A percentile compares a stretch with the other conserved stretches of the same genome.
These are phyloP conservation scores for Citrus sinensis DNA, from an alignment of 345 rosid genomes.

Conservation along the genomic window DNA sequence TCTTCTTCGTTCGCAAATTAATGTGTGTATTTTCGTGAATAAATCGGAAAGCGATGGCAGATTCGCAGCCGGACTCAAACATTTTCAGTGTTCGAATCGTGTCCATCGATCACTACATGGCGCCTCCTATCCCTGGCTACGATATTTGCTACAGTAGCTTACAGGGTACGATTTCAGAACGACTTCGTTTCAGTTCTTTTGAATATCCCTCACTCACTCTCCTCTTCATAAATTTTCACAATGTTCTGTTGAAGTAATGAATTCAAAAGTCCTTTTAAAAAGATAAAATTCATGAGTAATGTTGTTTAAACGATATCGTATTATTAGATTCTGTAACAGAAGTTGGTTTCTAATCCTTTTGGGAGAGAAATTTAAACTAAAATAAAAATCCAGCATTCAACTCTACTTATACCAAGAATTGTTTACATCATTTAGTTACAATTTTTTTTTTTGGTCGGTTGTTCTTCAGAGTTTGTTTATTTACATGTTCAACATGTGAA, in stretches of 20 bases:
- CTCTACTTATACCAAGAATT: neutral
- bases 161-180: slow-evolving; percentile 45
- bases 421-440: neutral
- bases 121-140: slow-evolving; percentile 68
- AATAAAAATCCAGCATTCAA: neutral
- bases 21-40: neutral
- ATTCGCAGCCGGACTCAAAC: slow-evolving; percentile 44
- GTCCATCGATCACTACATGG: slow-evolving; percentile 78
- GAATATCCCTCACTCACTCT: neutral
- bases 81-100: slow-evolving; percentile 81
- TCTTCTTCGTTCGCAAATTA: neutral
- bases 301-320: neutral
- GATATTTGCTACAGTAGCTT: slow-evolving; percentile 81
- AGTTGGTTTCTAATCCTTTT: neutral
- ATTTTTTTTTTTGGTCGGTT: neutral
- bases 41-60: slow-evolving; percentile 31
- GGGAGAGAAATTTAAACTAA: neutral
- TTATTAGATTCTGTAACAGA: neutral
- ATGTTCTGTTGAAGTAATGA: neutral
- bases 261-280: neutral
- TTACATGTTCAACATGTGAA: neutral
- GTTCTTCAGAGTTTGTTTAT: neutral
- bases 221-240: neutral
- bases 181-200: neutral
- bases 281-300: neutral